Evolutionary conservation across 495 filamentous ascomycete genomes (phyloP), one percentile per base, ranked within the genome.

Genomic region (Neurospora tetrasperma): DNA sequence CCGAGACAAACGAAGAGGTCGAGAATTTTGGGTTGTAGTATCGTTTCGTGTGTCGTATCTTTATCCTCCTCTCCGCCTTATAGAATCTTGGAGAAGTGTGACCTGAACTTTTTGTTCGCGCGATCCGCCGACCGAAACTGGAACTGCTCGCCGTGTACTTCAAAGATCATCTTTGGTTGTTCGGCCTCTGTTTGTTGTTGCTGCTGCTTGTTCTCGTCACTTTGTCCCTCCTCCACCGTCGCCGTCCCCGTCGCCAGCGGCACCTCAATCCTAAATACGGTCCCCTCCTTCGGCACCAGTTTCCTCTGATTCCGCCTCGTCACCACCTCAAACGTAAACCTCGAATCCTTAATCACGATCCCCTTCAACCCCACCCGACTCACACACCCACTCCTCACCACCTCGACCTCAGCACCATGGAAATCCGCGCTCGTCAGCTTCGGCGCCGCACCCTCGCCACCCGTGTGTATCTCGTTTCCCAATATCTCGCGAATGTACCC

Each of bases 101-200:
- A 83, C 82, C 96, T 97, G 82, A 97, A 95, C 82, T 98, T 97
- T 84, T 91, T 95, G 74, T 91, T 94, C 41, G 92, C 93, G 43
- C 96, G 84, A 77, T 98, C 94, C 8, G 91, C 90, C 11, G 95
- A 89, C 40, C 93, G 87, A 76, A 89, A 90, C 85, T 92, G 86
- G 78, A 98, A 96, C 76, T 95, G 92, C 73, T 91, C 91, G 18
- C 96, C 96, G 75, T 94, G 90, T 1, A 98, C 83, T 81, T 98
- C 94, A 76, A 98, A 97, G 4, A 91, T 86, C 76, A 98, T 77
- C 72, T 78, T 79, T 74, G 82, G 73, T 62, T 66, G 74, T 18
- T 71, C 54, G 43, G 74, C 73, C 14, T 82, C 80, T 14, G 46
- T 54, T 46, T 81, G 70, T 10, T 54, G 70, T 4, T 31, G 70